phyloP scores from a whole-genome alignment of 768 basidiomycete genomes.

The Amanita exitialis region DNA sequence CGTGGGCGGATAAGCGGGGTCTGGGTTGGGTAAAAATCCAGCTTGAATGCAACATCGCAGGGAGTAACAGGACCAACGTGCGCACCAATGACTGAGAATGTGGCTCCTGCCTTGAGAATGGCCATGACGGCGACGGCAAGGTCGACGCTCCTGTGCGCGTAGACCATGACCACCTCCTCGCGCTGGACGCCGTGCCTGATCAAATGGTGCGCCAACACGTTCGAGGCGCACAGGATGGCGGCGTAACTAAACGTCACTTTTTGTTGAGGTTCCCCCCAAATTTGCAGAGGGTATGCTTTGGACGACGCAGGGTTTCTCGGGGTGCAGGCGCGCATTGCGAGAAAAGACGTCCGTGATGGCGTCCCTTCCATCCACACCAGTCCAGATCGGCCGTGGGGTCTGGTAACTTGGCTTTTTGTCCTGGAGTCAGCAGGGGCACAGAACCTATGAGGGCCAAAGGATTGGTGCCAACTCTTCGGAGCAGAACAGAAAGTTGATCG shows the following conservation, averaged over 20 bases:
- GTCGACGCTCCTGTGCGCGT: conserved; percentile 93
- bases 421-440: conserved; percentile 67
- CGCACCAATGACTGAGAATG: conserved; percentile 94
- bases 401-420: conserved; percentile 64
- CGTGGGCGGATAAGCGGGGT: conserved; percentile 93
- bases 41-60: conserved; percentile 1
- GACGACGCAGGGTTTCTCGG: conserved; percentile 82
- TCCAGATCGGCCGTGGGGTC: conserved; percentile 81
- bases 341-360: conserved; percentile 96
- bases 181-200: conserved; percentile 77
- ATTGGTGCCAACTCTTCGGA: conserved; percentile 60
- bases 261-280: conserved; percentile 35
- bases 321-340: conserved; percentile 68
- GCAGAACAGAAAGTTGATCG: conserved; percentile 75
- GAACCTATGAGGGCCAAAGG: conserved; percentile 67
- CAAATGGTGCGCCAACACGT: conserved; percentile 85
- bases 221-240: conserved; percentile 75
- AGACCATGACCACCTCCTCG: conserved; percentile 97
- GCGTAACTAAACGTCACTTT: conserved; percentile 64
- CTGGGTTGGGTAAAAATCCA: conserved; percentile 27
- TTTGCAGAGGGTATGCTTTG: conserved; percentile 51
- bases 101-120: conserved; percentile 89
- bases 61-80: conserved; percentile 6
- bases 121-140: conserved; percentile 97
- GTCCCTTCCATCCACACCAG: conserved; percentile 97